These are phyloP conservation scores for Beverwykella pulmonaria DNA, from an alignment of 495 filamentous ascomycete genomes.

Conservation along the genomic window DNA sequence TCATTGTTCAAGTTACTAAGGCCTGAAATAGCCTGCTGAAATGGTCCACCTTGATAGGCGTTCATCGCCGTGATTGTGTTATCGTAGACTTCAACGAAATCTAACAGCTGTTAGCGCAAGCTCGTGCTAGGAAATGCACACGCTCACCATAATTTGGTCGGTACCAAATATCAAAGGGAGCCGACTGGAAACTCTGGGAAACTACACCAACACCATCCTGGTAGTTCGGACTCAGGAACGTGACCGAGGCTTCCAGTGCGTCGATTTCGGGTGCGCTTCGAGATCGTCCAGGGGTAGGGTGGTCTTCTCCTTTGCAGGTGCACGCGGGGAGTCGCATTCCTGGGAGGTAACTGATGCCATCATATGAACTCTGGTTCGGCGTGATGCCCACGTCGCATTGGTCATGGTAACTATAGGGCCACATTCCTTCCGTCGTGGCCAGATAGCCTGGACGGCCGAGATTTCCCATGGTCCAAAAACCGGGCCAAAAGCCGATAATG, in stretches of 20 bases:
- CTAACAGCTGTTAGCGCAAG: conserved; percentile 35
- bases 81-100: conserved; percentile 68
- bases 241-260: conserved; percentile 70
- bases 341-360: conserved; percentile 69
- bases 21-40: conserved; percentile 74
- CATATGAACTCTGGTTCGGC: conserved; percentile 70
- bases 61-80: conserved; percentile 63
- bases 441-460: conserved; percentile 70
- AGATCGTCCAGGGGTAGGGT: conserved; percentile 70
- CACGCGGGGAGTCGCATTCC: conserved; percentile 76
- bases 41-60: conserved; percentile 66
- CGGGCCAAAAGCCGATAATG: conserved; percentile 74
- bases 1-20: conserved; percentile 71
- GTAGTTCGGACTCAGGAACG: conserved; percentile 53
- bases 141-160: conserved; percentile 66
- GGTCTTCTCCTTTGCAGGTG: conserved; percentile 66
- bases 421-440: conserved; percentile 72
- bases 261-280: conserved; percentile 77
- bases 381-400: conserved; percentile 76
- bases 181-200: conserved; percentile 73
- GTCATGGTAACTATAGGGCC: conserved; percentile 78
- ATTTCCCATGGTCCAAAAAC: conserved; percentile 82
- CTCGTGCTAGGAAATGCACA: neutral
- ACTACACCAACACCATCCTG: conserved; percentile 59
- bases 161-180: conserved; percentile 77